These are phyloP conservation scores for Fraxinus xanthoxyloides DNA, from an alignment of 305 asterid genomes.

Conservation along the genomic window DNA sequence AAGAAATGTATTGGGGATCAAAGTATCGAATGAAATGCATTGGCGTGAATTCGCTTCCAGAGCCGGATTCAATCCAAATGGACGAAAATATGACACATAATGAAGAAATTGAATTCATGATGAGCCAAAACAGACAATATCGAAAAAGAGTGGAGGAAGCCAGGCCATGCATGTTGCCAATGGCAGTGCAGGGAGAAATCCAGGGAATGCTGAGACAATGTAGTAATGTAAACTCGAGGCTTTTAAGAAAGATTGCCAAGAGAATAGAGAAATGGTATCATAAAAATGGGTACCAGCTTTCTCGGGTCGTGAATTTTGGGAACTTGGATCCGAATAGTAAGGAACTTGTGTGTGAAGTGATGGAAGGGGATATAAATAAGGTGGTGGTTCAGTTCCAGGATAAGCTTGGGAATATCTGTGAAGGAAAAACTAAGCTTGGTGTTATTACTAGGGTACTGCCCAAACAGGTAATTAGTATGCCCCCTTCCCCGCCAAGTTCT, in stretches of 20 bases:
- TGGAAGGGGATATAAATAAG: conserved; percentile 95
- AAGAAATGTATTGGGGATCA: conserved; percentile 77
- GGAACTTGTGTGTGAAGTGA: conserved; percentile 95
- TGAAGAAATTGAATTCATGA: conserved; percentile 60
- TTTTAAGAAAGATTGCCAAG: conserved; percentile 88
- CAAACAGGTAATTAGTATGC: conserved; percentile 46
- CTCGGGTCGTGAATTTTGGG: conserved; percentile 92
- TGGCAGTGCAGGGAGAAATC: conserved; percentile 64
- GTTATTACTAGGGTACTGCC: conserved; percentile 88
- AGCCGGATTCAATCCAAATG: conserved; percentile 76
- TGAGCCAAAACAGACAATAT: conserved; percentile 72
- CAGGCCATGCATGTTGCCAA: conserved; percentile 81
- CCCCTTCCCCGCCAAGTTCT: not conserved
- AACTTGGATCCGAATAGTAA: conserved; percentile 60
- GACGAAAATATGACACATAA: conserved; percentile 91
- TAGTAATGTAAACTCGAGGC: conserved; percentile 78
- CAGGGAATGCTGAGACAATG: conserved; percentile 58
- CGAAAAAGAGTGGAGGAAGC: conserved; percentile 67
- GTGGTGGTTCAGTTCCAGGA: conserved; percentile 83
- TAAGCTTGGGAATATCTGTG: conserved; percentile 92
- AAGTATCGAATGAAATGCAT: conserved; percentile 79
- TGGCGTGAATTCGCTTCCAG: conserved; percentile 81
- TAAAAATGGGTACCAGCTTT: conserved; percentile 81
- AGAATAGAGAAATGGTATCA: conserved; percentile 94
- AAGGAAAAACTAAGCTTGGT: conserved; percentile 80